A percentile compares a stretch with the other conserved stretches of the same genome.
Conservation (phyloP, 495 filamentous ascomycete genomes). For the Aspergillus campestris region DNA sequence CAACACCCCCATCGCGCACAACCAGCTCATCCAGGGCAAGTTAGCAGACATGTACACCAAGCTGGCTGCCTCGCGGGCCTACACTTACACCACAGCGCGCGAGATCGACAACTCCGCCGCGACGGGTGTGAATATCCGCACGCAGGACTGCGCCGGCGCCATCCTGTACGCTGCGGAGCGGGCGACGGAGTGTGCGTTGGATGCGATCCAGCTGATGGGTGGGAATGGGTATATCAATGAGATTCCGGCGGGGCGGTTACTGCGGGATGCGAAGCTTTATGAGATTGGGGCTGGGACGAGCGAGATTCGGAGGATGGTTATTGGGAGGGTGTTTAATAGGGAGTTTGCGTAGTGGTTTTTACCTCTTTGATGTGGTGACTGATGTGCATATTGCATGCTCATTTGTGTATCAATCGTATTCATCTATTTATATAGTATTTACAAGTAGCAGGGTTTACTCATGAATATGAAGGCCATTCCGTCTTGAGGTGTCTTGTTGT, state of each 20-base stretch:
- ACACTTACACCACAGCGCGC: slow-evolving; percentile 71
- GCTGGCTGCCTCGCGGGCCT: slow-evolving; percentile 68
- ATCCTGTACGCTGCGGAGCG: slow-evolving; percentile 93
- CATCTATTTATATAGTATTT: slow-evolving; percentile 1
- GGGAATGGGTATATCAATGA: slow-evolving; percentile 97
- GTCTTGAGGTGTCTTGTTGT: neutral
- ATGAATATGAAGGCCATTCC: neutral
- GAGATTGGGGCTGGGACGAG: slow-evolving; percentile 97
- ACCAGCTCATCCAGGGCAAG: slow-evolving; percentile 89
- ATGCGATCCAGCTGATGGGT: slow-evolving; percentile 90
- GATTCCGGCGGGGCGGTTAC: slow-evolving; percentile 75
- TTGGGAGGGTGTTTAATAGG: slow-evolving; percentile 89
- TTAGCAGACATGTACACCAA: slow-evolving; percentile 97
- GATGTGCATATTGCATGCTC: neutral
- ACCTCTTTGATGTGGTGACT: too few species aligned
- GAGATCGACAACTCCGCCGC: slow-evolving; percentile 62
- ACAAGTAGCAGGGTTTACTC: neutral
- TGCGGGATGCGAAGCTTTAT: slow-evolving; percentile 86
- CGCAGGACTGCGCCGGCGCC: slow-evolving; percentile 89
- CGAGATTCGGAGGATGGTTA: slow-evolving; percentile 89
- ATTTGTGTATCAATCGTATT: neutral
- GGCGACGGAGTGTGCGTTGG: slow-evolving; percentile 79
- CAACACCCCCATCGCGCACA: slow-evolving; percentile 75
- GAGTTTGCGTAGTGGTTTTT: slow-evolving; percentile 53
- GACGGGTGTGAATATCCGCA: slow-evolving; percentile 45